Evolutionary conservation across 176 grass and related monocot species (phyloP).

Genomic region (Eremochloa ophiuroides): DNA sequence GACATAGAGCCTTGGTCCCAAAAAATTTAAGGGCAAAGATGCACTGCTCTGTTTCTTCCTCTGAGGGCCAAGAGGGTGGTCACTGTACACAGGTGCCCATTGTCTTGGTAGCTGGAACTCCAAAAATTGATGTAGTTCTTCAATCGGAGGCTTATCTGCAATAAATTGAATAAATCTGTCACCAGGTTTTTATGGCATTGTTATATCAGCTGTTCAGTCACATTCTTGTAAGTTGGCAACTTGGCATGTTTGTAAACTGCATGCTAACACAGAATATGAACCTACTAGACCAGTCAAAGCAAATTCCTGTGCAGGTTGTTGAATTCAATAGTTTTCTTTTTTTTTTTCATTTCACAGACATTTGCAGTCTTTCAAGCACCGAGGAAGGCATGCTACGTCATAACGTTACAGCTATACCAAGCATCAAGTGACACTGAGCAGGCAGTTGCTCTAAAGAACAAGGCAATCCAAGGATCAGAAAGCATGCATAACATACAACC

Average conservation of each 20-base stretch:
- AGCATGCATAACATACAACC: not conserved
- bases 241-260: not conserved
- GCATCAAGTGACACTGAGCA: not conserved
- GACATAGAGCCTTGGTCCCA: constrained; percentile 89
- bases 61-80: constrained; percentile 91
- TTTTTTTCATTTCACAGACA: not conserved
- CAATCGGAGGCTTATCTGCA: constrained; percentile 86
- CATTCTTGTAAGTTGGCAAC: not conserved
- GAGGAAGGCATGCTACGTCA: not conserved
- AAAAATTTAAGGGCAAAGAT: constrained; percentile 83
- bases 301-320: not conserved
- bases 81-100: constrained; percentile 93
- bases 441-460: not conserved
- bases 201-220: not conserved
- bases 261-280: not conserved
- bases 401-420: not conserved
- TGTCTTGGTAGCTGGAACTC: constrained; percentile 97
- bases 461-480: not conserved
- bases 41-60: constrained; percentile 66
- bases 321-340: not conserved
- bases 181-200: not conserved
- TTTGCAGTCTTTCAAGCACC: not conserved
- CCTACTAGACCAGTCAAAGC: not conserved
- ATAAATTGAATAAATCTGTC: constrained; percentile 16
- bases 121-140: constrained; percentile 94